Conservation (phyloP, 108 stramenopile genomes). For the Hondaea fermentalgiana region DNA sequence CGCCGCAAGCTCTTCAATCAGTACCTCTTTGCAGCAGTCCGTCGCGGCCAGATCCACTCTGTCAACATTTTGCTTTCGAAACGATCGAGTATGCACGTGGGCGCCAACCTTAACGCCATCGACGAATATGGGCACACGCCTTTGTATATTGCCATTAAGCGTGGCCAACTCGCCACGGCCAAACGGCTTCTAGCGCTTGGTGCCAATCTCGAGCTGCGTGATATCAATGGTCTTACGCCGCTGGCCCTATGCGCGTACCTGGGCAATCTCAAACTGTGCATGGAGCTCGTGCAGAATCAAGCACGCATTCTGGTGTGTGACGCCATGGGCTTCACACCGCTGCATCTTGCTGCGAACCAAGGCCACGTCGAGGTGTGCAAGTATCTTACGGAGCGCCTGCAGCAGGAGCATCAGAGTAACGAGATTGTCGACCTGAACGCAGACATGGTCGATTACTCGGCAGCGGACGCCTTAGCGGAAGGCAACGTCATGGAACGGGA, state of each 20-base stretch:
- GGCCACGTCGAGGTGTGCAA: conserved; percentile 1
- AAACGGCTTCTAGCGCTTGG: background rate
- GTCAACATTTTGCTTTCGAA: background rate
- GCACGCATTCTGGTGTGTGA: background rate
- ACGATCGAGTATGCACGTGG: background rate
- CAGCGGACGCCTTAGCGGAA: too few species aligned
- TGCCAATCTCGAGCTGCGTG: background rate
- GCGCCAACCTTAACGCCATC: background rate
- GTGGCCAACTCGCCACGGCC: background rate
- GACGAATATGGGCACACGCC: background rate
- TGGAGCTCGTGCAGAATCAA: background rate
- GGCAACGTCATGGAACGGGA: background rate
- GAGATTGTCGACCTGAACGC: conserved; percentile 9
- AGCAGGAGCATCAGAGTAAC: background rate
- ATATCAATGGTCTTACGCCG: background rate
- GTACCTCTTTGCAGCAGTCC: background rate
- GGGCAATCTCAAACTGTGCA: background rate
- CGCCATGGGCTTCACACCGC: conserved; percentile 4
- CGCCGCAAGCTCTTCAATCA: conserved; percentile 4
- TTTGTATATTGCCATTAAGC: conserved; percentile 6
- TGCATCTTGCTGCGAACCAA: background rate
- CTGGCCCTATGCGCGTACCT: background rate
- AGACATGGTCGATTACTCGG: background rate
- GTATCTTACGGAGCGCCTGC: conserved; percentile 6
- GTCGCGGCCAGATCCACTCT: background rate